Percentiles rank a stretch among this genome's conserved stretches.
These are phyloP conservation scores for Phyllosticta citrichinensis DNA, from an alignment of 2,329 filamentous ascomycete genomes.

Conservation along the genomic window DNA sequence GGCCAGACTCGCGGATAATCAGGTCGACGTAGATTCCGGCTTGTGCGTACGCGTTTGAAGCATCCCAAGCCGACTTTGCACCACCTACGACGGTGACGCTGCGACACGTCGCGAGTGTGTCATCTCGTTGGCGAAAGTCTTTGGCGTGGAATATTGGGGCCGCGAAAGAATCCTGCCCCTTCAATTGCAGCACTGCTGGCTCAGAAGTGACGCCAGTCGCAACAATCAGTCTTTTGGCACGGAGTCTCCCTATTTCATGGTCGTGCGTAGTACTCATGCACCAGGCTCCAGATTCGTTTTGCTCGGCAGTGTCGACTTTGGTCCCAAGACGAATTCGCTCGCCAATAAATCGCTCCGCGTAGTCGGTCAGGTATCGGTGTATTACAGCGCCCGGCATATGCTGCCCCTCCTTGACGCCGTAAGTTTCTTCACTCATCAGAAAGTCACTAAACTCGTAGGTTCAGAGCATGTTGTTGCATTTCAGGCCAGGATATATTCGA, in stretches of 20 bases:
- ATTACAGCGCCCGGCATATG: constrained; percentile 52
- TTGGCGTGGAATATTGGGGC: constrained; percentile 49
- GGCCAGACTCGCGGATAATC: constrained; percentile 49
- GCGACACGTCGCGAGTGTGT: constrained; percentile 20
- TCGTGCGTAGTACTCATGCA: constrained; percentile 10
- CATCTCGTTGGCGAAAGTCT: constrained; percentile 37
- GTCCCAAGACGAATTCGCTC: constrained; percentile 41
- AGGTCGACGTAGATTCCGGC: constrained; percentile 38
- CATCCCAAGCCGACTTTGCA: constrained; percentile 55
- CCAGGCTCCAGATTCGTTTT: constrained; percentile 27
- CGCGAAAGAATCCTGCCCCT: constrained; percentile 40
- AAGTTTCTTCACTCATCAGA: constrained; percentile 20
- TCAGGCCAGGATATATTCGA: constrained; percentile 34
- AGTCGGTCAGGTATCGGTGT: constrained; percentile 45
- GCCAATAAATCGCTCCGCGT: constrained; percentile 39
- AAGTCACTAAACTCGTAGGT: constrained; percentile 32
- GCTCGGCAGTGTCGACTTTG: constrained; percentile 40
- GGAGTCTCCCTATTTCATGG: constrained; percentile 14
- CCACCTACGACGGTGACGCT: constrained; percentile 48
- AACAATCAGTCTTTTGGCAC: constrained; percentile 45
- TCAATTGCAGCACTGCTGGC: constrained; percentile 44
- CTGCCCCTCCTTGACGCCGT: constrained; percentile 35
- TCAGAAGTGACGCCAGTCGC: constrained; percentile 52
- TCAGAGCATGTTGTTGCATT: constrained; percentile 35
- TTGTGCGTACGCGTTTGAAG: constrained; percentile 47